Base-by-base conservation (phyloP, 139 green algal genomes). In the Chlorella sp. region DNA sequence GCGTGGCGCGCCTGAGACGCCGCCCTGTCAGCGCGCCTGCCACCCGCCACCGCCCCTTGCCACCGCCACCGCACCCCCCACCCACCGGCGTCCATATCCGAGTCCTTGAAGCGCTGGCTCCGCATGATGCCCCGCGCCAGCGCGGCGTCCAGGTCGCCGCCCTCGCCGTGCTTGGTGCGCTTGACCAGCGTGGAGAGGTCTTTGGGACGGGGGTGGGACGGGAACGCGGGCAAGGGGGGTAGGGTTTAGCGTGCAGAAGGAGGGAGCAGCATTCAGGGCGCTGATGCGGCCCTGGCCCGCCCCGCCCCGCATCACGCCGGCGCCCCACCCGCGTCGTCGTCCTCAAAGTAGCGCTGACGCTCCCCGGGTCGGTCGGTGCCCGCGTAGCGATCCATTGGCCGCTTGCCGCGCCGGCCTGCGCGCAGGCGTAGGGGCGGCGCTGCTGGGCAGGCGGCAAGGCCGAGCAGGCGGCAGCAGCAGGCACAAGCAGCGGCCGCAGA, bases 301-400 rank as follows among this genome's bases (percentile, higher is more conserved):
- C n/a, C n/a, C n/a, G n/a, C n/a, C n/a, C n/a, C n/a, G n/a, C n/a
- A n/a, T n/a, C n/a, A n/a, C n/a, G n/a, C n/a, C n/a, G n/a, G n/a
- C n/a, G n/a, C n/a, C n/a, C n/a, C n/a, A n/a, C n/a, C n/a, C n/a
- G n/a, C 75, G 56, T 98, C 94, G 73, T 98, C 95, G 60, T 98
- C 91, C 31, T 80, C 85, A 81, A 93, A 98, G 76, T 97, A 97
- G 25, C 88, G 83, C 23, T 21, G 80, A n/a, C n/a, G n/a, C n/a
- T n/a, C n/a, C n/a, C n/a, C n/a, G n/a, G 83, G 70, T 31, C 76
- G 67, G 73, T 87, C 56, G 3, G 91, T 92, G 29, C 73, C 77
- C n/a, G 77, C 88, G 73, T 93, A 96, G 8, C 91, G 80, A 82
- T 96, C 82, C 70, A 90, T 65, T n/a, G n/a, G n/a, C 0, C 63